Percentiles rank a stretch among this genome's conserved stretches.
These are phyloP conservation scores for Dothidotthia symphoricarpi DNA, from an alignment of 2,329 filamentous ascomycete genomes.

Conservation along the genomic window DNA sequence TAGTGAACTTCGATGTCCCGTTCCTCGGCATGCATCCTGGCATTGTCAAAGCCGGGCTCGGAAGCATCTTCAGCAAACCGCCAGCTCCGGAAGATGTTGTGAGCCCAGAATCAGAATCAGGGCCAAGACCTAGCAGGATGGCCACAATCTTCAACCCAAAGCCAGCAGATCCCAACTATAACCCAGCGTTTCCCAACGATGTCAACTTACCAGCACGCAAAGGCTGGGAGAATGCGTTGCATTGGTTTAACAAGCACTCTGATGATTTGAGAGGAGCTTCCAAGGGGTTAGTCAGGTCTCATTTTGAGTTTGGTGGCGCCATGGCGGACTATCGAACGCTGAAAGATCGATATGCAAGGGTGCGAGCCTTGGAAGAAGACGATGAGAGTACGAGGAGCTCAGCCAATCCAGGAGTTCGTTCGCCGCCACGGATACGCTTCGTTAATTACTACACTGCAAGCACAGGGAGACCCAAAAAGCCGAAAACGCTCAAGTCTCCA, in stretches of 20 bases:
- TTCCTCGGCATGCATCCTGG: conserved; percentile 87
- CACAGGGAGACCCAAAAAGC: conserved; percentile 63
- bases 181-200: conserved; percentile 75
- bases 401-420: conserved; percentile 27
- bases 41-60: conserved; percentile 76
- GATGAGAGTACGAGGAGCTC: conserved; percentile 46
- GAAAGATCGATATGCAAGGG: conserved; percentile 64
- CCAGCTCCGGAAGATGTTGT: conserved; percentile 29
- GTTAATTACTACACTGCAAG: conserved; percentile 91
- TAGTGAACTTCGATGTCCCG: conserved; percentile 79
- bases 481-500: conserved; percentile 45
- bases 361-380: conserved; percentile 72
- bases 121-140: conserved; percentile 30
- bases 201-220: conserved; percentile 65
- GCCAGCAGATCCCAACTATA: conserved; percentile 62
- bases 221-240: conserved; percentile 64
- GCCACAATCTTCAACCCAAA: conserved; percentile 42
- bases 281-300: conserved; percentile 71
- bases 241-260: conserved; percentile 80
- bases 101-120: conserved; percentile 12
- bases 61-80: conserved; percentile 66
- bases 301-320: conserved; percentile 78
- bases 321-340: conserved; percentile 74
- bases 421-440: conserved; percentile 65
- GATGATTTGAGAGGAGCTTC: conserved; percentile 70